A percentile compares a stretch with the other conserved stretches of the same genome.
Evolutionary conservation across 768 basidiomycete genomes (phyloP).

Genomic region (Tubosaeta sp.): DNA sequence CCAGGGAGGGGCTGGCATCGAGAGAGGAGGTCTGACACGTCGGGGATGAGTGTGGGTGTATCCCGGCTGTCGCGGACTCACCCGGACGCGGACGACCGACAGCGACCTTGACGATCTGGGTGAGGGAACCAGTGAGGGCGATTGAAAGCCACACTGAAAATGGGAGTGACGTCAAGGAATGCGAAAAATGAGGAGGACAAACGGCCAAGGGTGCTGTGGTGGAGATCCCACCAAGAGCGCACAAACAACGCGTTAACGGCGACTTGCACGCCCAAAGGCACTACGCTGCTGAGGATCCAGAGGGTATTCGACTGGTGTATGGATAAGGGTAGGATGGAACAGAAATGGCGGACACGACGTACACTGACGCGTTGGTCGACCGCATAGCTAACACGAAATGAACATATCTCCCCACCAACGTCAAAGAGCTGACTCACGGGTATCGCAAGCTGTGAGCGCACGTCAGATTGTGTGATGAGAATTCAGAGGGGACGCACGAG

Average conservation of each 20-base stretch:
- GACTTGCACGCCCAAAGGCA: conserved; percentile 66
- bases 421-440: conserved; percentile 30
- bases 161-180: not conserved
- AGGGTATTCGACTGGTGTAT: conserved; percentile 34
- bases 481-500: conserved; percentile 45
- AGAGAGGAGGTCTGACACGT: conserved; percentile 23
- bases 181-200: not conserved
- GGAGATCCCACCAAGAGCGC: conserved; percentile 84
- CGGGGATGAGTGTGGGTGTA: not conserved
- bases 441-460: conserved; percentile 28
- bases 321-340: not conserved
- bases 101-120: conserved; percentile 76
- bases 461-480: conserved; percentile 10
- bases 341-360: conserved; percentile 29
- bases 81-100: conserved; percentile 91
- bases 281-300: conserved; percentile 40
- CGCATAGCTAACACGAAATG: conserved; percentile 44
- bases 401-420: too few species aligned
- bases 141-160: conserved; percentile 63
- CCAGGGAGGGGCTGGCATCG: conserved; percentile 63
- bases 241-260: conserved; percentile 66
- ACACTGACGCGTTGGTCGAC: conserved; percentile 60
- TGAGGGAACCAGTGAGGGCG: conserved; percentile 69
- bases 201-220: conserved; percentile 50
- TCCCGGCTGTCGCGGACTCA: conserved; percentile 18